Conservation (phyloP, 495 filamentous ascomycete genomes). For the Pyronema omphalodes region DNA sequence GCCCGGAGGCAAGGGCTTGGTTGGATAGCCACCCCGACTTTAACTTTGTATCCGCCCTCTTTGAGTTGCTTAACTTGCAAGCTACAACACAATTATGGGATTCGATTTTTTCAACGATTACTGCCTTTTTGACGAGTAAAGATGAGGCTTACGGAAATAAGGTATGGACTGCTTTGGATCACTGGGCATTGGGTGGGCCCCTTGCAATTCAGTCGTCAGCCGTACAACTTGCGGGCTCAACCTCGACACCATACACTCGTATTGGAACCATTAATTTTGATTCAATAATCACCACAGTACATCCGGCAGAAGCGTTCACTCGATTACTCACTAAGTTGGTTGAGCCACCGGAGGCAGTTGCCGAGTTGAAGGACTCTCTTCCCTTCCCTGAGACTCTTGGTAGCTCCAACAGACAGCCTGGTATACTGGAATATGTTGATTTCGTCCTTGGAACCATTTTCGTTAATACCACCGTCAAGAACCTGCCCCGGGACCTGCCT, state of each 20-base stretch:
- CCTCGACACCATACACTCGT: conserved; percentile 8
- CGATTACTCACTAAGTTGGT: conserved; percentile 50
- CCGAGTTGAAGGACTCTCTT: conserved; percentile 47
- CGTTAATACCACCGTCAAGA: conserved; percentile 16
- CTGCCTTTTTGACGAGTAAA: conserved; percentile 22
- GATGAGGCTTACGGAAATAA: conserved; percentile 12
- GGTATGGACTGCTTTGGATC: conserved; percentile 20
- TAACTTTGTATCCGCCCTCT: conserved; percentile 13
- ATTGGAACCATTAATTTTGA: conserved; percentile 22
- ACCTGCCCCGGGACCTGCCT: conserved; percentile 18
- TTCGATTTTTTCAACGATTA: conserved; percentile 23
- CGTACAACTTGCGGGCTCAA: conserved; percentile 11
- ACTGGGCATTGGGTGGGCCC: conserved; percentile 16
- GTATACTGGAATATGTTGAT: conserved; percentile 83
- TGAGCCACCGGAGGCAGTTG: conserved; percentile 37
- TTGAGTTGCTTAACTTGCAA: conserved; percentile 17
- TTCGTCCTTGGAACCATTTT: conserved; percentile 47
- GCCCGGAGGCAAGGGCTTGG: conserved; percentile 41
- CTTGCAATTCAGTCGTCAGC: conserved; percentile 2
- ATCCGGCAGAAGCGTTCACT: conserved; percentile 50
- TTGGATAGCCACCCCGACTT: conserved; percentile 41
- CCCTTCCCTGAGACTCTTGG: conserved; percentile 82
- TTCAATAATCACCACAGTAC: conserved; percentile 18
- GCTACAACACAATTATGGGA: conserved; percentile 23
- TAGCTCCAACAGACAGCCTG: conserved; percentile 55